phyloP scores from a whole-genome alignment of 306 rosid genomes.

The Begonia masoniana region DNA sequence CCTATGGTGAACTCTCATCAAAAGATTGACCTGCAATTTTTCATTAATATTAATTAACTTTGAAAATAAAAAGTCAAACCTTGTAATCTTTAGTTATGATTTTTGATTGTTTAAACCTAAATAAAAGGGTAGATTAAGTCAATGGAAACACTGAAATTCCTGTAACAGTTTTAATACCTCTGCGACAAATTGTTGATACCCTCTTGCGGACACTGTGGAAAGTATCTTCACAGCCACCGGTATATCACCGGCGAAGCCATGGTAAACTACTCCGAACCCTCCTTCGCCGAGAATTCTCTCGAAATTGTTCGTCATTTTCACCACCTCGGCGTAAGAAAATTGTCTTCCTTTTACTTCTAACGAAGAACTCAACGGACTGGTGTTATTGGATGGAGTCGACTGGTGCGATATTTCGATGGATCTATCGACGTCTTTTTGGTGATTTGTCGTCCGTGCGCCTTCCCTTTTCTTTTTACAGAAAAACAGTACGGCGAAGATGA shows the following conservation, averaged over 20 bases:
- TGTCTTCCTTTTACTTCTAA: slow-evolving; percentile 12
- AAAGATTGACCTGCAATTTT: slow-evolving; percentile 24
- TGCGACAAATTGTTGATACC: slow-evolving; percentile 31
- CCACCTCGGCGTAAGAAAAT: slow-evolving; percentile 19
- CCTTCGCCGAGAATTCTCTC: slow-evolving; percentile 31
- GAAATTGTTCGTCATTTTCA: slow-evolving; percentile 21
- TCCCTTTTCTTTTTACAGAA: slow-evolving; percentile 9
- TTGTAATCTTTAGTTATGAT: too few species aligned
- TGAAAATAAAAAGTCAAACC: too few species aligned
- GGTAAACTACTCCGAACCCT: slow-evolving; percentile 36
- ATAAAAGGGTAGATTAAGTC: too few species aligned
- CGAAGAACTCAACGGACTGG: neutral
- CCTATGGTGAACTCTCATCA: slow-evolving; percentile 31
- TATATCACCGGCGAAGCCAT: slow-evolving; percentile 18
- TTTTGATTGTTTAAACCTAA: too few species aligned
- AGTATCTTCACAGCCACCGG: slow-evolving; percentile 52
- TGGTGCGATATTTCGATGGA: neutral
- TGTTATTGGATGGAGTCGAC: neutral
- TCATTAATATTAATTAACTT: too few species aligned
- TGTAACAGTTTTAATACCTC: slow-evolving; percentile 19
- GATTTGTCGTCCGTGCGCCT: neutral
- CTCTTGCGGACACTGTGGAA: slow-evolving; percentile 23
- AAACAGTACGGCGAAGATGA: slow-evolving; percentile 2
- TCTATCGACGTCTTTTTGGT: neutral
- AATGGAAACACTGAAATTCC: too few species aligned